A percentile compares a stretch with the other conserved stretches of the same genome.
These are phyloP conservation scores for Penicillium vulpinum DNA, from an alignment of 2,329 filamentous ascomycete genomes.

Conservation along the genomic window DNA sequence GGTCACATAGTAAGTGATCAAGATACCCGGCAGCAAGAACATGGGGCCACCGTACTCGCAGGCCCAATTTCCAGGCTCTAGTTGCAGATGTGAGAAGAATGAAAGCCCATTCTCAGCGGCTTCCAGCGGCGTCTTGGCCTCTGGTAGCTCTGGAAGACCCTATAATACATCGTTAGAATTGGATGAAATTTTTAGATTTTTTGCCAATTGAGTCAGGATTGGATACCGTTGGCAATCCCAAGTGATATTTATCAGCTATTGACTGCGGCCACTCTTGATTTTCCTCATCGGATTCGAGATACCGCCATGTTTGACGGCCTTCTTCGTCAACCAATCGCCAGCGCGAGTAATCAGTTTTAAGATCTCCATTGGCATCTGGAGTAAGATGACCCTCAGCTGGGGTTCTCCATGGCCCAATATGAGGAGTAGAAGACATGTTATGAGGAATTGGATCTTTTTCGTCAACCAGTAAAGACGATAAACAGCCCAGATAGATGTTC, in stretches of 20 bases:
- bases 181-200: neutral
- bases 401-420: constrained; percentile 39
- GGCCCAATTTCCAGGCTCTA: constrained; percentile 88
- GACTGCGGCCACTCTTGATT: constrained; percentile 79
- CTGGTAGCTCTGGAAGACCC: constrained; percentile 71
- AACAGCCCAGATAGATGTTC: neutral
- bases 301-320: constrained; percentile 92
- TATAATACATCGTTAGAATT: constrained; percentile 39
- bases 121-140: constrained; percentile 71
- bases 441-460: neutral
- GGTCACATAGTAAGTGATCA: constrained; percentile 85
- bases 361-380: constrained; percentile 37
- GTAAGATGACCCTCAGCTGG: constrained; percentile 37
- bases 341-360: constrained; percentile 72
- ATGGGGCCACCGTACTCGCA: constrained; percentile 98
- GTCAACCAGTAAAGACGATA: neutral
- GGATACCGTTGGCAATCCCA: constrained; percentile 75
- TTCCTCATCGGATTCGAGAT: constrained; percentile 72
- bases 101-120: constrained; percentile 77
- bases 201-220: constrained; percentile 13
- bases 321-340: constrained; percentile 84
- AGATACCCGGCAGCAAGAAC: constrained; percentile 85
- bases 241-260: constrained; percentile 81
- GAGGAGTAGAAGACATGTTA: constrained; percentile 17
- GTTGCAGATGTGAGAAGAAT: constrained; percentile 88